phyloP scores from a whole-genome alignment of 164 flowering plant species.

The Berberis thunbergii region DNA sequence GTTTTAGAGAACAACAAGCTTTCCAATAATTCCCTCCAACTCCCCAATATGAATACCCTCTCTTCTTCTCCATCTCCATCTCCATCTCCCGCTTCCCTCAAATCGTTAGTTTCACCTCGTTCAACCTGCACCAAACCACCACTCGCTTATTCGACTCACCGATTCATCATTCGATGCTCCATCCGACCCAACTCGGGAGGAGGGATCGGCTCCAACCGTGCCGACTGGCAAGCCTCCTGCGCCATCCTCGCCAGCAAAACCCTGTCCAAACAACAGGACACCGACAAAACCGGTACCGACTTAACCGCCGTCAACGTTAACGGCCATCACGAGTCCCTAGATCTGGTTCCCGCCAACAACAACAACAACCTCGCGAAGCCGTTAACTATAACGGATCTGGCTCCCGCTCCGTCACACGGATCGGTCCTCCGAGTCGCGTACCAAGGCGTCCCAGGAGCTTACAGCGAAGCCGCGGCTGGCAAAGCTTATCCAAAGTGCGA shows the following conservation, averaged over 20 bases:
- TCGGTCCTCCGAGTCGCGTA: conserved; percentile 15
- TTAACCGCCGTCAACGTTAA: conserved; percentile 38
- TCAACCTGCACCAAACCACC: too few species aligned
- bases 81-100: too few species aligned
- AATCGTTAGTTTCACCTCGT: too few species aligned
- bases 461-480: conserved; percentile 92
- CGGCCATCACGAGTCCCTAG: conserved; percentile 40
- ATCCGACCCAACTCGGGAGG: conserved; percentile 30
- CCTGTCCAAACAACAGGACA: conserved; percentile 31
- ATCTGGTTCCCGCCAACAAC: conserved; percentile 42
- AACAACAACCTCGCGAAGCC: conserved; percentile 45
- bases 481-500: conserved; percentile 62
- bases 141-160: neutral
- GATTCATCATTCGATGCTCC: conserved; percentile 1
- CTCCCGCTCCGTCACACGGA: conserved; percentile 91
- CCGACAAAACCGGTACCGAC: conserved; percentile 21
- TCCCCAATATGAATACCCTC: too few species aligned
- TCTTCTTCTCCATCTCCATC: too few species aligned
- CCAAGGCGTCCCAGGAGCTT: conserved; percentile 83
- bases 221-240: conserved; percentile 88
- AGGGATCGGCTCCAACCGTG: conserved; percentile 31
- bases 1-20: conserved; percentile 1
- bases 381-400: conserved; percentile 59
- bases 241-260: conserved; percentile 75
- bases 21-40: neutral